A percentile compares a stretch with the other conserved stretches of the same genome.
phyloP scores from a whole-genome alignment of 1,139 yeast genomes.

The Lodderomyces beijingensis region DNA sequence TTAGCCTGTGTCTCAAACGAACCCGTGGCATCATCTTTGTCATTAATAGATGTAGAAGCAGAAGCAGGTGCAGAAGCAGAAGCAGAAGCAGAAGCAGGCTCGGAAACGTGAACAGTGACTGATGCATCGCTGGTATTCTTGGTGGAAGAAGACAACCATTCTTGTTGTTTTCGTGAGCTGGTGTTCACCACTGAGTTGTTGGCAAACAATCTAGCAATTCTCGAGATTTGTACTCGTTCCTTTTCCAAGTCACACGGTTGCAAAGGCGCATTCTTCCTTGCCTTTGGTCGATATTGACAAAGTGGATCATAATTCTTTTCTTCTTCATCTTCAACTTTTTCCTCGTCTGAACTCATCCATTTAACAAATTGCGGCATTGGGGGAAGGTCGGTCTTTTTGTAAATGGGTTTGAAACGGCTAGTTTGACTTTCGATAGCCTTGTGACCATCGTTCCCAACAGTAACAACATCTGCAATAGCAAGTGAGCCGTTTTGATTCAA shows the following conservation, averaged over 20 bases:
- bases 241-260: not conserved
- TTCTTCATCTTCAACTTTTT: slow-evolving; percentile 3
- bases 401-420: no score
- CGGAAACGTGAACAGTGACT: not conserved
- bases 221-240: not conserved
- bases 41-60: not conserved
- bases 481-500: no score
- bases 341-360: slow-evolving; percentile 14
- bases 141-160: not conserved
- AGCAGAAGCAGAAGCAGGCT: no score
- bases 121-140: not conserved
- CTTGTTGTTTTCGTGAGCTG: not conserved
- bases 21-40: not conserved
- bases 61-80: not conserved
- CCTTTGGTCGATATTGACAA: not conserved
- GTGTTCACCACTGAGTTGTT: not conserved
- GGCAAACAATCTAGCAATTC: not conserved
- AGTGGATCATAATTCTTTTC: not conserved
- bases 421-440: no score
- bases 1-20: not conserved
- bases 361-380: slow-evolving; percentile 7
- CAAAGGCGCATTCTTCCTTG: not conserved
- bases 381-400: no score
- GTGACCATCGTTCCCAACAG: no score
- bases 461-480: no score